Evolutionary conservation across 768 basidiomycete species (phyloP), one percentile per base, ranked within the genome.

Genomic region (Hygrophorus russula): DNA sequence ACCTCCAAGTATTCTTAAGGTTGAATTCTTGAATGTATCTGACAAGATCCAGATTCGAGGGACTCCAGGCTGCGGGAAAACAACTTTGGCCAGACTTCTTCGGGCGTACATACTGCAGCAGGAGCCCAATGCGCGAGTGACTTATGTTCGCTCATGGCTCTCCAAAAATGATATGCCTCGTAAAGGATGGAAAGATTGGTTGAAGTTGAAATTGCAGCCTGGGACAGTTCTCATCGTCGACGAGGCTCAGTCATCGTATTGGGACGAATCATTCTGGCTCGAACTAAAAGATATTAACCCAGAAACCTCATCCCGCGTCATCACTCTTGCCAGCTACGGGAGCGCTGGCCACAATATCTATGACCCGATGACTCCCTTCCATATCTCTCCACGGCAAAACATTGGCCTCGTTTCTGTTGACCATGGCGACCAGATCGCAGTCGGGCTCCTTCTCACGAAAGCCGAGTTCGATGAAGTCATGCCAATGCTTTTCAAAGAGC

Each of bases 211-310:
- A 12, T 18, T n/a, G 12, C 4, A 38, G 37, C 6, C 14, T 6
- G 37, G 37, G 20, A 12, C 37, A 17, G 24, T 41, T 31, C 39
- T 41, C 39, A 24, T 41, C 14, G n/a, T 41, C n/a, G 39, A 41
- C 28, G 19, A 41, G 30, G 39, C 39, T 28, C 39, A 41, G 30
- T 18, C 14, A 41, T 41, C 39, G 29, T 41, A 41, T 31, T 41
- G 39, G 39, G 39, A 41, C 19, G n/a, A 28, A n/a, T 3, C 13
- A 5, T 41, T 41, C 30, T 41, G 39, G 39, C 24, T n/a, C 29
- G 13, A 12, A 9, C 24, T 27, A 12, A 41, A 41, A 41, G 39
- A 18, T 17, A 41, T 41, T 28, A 30, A 17, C 11, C 39, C 19
- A 27, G 19, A 24, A 28, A 3, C n/a, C 14, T 12, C 39, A 27